Conservation (phyloP, 1,284 basidiomycete genomes). For the Malassezia arunalokei region DNA sequence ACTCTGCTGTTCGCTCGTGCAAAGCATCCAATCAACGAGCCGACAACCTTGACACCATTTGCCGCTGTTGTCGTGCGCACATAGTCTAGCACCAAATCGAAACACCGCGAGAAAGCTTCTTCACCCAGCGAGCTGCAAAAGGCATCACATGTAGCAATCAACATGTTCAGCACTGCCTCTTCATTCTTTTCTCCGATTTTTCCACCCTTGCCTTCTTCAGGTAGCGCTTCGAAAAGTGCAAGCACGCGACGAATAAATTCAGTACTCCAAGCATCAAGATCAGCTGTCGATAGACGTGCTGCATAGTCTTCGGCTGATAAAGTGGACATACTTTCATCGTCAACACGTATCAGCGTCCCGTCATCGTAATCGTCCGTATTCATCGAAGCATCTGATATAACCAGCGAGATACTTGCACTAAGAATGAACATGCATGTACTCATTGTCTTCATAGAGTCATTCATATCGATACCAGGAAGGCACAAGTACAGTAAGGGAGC, state of each 20-base stretch:
- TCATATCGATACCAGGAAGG: conserved; percentile 84
- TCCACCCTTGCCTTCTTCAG: conserved; percentile 66
- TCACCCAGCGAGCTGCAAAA: conserved; percentile 80
- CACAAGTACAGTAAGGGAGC: conserved; percentile 78
- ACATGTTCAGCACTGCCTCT: conserved; percentile 66
- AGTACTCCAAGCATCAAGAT: conserved; percentile 79
- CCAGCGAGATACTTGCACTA: conserved; percentile 64
- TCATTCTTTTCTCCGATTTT: conserved; percentile 74
- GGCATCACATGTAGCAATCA: conserved; percentile 69
- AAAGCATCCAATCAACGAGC: conserved; percentile 74
- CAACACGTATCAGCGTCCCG: background rate
- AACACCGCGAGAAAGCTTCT: conserved; percentile 68
- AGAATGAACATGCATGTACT: conserved; percentile 64
- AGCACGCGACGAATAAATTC: conserved; percentile 76
- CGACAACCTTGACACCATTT: conserved; percentile 78
- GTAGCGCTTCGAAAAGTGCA: conserved; percentile 77
- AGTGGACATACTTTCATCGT: conserved; percentile 41
- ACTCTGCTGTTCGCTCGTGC: conserved; percentile 66
- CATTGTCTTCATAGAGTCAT: conserved; percentile 83
- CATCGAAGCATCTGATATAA: conserved; percentile 56
- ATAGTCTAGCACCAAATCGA: conserved; percentile 76
- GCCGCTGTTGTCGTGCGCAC: conserved; percentile 58
- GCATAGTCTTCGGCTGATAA: conserved; percentile 53
- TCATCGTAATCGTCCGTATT: background rate
- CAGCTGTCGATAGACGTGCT: conserved; percentile 54